These are phyloP conservation scores for Polysphondylium violaceum DNA, from an alignment of 78 protist species.

Conservation along the genomic window DNA sequence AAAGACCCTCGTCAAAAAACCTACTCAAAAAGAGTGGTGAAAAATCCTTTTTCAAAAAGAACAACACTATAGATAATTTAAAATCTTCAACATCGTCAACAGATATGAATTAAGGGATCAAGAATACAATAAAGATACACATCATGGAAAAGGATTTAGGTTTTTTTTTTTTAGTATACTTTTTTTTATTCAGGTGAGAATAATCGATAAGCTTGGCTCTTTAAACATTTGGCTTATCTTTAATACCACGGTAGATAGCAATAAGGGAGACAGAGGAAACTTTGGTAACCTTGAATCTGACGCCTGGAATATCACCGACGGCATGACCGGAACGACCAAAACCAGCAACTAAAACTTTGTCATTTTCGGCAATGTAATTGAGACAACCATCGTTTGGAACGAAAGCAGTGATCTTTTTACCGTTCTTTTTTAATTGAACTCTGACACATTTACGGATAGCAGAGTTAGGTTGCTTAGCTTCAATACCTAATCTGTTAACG, in stretches of 20 bases:
- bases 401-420: slow-evolving; percentile 99
- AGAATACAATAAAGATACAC: too few relatives aligned
- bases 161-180: too few relatives aligned
- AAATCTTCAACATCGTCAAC: too few relatives aligned
- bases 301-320: slow-evolving; percentile 99
- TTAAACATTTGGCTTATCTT: slow-evolving; percentile 95
- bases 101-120: too few relatives aligned
- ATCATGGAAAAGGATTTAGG: too few relatives aligned
- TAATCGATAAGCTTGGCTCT: not conserved
- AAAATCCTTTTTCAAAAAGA: too few relatives aligned
- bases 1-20: too few relatives aligned
- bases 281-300: slow-evolving; percentile 99
- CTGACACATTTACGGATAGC: slow-evolving; percentile 99
- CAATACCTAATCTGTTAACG: slow-evolving; percentile 95
- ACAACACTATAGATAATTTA: too few relatives aligned
- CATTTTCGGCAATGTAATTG: slow-evolving; percentile 99
- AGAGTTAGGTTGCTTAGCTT: slow-evolving; percentile 99
- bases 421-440: slow-evolving; percentile 99
- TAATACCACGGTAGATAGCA: slow-evolving; percentile 89
- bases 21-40: too few relatives aligned
- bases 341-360: slow-evolving; percentile 99
- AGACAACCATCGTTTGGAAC: slow-evolving; percentile 99
- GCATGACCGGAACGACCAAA: slow-evolving; percentile 99
- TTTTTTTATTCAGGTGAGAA: too few relatives aligned
- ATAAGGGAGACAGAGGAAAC: slow-evolving; percentile 97